These are phyloP conservation scores for Rhodotorula kratochvilovae DNA, from an alignment of 768 basidiomycete species.

Conservation along the genomic window DNA sequence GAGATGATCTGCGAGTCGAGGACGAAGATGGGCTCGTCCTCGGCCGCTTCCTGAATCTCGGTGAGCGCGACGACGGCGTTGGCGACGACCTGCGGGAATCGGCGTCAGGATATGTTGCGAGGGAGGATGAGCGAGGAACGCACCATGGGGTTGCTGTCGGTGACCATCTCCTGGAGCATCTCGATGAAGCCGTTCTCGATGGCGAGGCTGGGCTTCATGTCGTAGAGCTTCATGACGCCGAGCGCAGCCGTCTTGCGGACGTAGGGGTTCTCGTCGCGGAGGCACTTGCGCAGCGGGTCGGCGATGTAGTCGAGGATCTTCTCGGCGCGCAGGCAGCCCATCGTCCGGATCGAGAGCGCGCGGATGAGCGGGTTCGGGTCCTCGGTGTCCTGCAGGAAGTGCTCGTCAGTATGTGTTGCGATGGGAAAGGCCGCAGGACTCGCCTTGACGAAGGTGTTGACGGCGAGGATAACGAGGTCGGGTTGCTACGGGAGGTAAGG, in stretches of 20 bases:
- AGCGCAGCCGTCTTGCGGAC: slow-evolving; percentile 96
- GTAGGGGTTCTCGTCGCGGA: slow-evolving; percentile 94
- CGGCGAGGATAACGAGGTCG: slow-evolving; percentile 95
- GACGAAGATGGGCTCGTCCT: slow-evolving; percentile 58
- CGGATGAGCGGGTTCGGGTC: slow-evolving; percentile 95
- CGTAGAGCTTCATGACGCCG: slow-evolving; percentile 95
- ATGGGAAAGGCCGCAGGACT: background rate
- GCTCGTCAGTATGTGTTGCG: background rate
- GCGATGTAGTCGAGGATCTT: slow-evolving; percentile 99
- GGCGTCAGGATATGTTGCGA: background rate
- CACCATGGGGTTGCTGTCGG: slow-evolving; percentile 96
- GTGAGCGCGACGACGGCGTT: slow-evolving; percentile 89
- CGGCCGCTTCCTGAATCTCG: slow-evolving; percentile 74
- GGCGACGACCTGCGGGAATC: slow-evolving; percentile 78
- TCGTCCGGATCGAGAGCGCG: slow-evolving; percentile 92
- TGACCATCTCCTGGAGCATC: slow-evolving; percentile 82
- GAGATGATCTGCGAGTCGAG: slow-evolving; percentile 78
- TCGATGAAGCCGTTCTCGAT: slow-evolving; percentile 91
- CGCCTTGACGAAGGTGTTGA: slow-evolving; percentile 88
- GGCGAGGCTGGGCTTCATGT: slow-evolving; percentile 90
- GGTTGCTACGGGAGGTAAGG: slow-evolving; percentile 57
- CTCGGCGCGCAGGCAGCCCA: slow-evolving; percentile 94
- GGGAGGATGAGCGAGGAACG: slow-evolving; percentile 18
- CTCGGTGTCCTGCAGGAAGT: slow-evolving; percentile 68
- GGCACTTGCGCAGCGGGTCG: slow-evolving; percentile 83